Evolutionary conservation across 202 grass and related monocot species (phyloP), one percentile per base, ranked within the genome.

Genomic region (Setaria italica): DNA sequence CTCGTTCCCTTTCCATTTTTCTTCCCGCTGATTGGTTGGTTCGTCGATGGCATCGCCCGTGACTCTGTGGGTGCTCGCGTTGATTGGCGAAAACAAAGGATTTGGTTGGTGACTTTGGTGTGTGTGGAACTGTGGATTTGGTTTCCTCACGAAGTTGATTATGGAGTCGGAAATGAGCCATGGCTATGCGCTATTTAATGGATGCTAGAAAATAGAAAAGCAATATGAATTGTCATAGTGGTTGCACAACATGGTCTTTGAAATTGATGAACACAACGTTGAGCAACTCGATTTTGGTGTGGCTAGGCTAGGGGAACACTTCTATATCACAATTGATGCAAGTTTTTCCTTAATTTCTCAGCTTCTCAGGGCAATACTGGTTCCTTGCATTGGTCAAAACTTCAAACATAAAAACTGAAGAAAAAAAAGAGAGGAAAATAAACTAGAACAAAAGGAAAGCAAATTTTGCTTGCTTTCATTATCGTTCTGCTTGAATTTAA

Each of bases 321-420:
- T 2, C 9, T 10, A 46, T 46, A 6, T 46, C 43, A 46, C 43
- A 10, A 46, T 45, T 6, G 42, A 10, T 46, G 1, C 43, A 46
- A 30, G 12, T 72, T 48, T 13, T 19, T 17, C 58, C 13, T 7
- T 49, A 47, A 58, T 79, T 9, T 58, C 11, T 14, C 62, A 7
- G 0, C 71, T 2, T 58, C 11, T 14, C 62, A 7, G 0, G 2
- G 45, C 45, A 62, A 13, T 69, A 30, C 14, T 84, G 30, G 2
- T 74, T 29, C 46, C 10, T 79, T 79, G 37, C 49, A 79, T 80
- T 85, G 20, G 11, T 60, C 50, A 41, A 46, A 72, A 41, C 39
- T 41, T 6, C 43, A 48, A 48, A 48, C 11, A 3, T 11, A 48
- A 48, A 35, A 57, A 58, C 4, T 14, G 2, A 8, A 25, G 25